Evolutionary conservation across 495 filamentous ascomycete species (phyloP), one percentile per base, ranked within the genome.

Genomic region (Lasiosphaeris hirsuta): DNA sequence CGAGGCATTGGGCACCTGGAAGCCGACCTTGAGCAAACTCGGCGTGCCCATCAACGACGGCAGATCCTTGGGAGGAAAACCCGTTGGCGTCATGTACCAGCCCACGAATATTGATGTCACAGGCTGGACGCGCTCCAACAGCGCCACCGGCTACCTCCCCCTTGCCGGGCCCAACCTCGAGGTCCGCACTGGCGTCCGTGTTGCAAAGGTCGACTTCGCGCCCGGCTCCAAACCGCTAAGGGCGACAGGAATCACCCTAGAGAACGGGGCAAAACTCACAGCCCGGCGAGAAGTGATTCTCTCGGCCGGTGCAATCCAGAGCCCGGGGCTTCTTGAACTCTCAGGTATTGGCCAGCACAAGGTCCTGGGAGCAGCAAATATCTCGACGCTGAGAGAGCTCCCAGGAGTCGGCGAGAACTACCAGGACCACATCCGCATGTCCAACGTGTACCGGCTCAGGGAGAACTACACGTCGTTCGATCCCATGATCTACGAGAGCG

Each of bases 251-350:
- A 63, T 75, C 13, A 67, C 59, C 0, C 52, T 74, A 7, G 39
- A 55, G 1, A 49, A 70, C 44, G 67, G 67, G 17, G 64, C 62
- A 7, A 39, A 35, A 15, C 46, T 84, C 40, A 42, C 46, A 8
- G 81, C 75, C 7, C 64, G 58, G 4, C 72, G 74, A 38, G 80
- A 85, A 37, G 76, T 86, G 0, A 78, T 87, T 54, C 63, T 86
- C 7, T 78, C 79, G 8, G 79, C 80, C 3, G 84, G 84, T 10
- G 48, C 77, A 33, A 66, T 81, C 19, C 69, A 76, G 13, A 76
- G 79, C 7, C 81, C 83, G 10, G 67, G 72, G 7, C 66, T 86
- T 10, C 71, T 85, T 9, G 82, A 86, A 64, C 68, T 80, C 0
- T 87, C 84, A 0, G 82, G 84, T 7, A 70, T 86, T 50, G 84